Base-by-base conservation (phyloP, 805 yeast genomes). In the Zygosaccharomyces bisporus region DNA sequence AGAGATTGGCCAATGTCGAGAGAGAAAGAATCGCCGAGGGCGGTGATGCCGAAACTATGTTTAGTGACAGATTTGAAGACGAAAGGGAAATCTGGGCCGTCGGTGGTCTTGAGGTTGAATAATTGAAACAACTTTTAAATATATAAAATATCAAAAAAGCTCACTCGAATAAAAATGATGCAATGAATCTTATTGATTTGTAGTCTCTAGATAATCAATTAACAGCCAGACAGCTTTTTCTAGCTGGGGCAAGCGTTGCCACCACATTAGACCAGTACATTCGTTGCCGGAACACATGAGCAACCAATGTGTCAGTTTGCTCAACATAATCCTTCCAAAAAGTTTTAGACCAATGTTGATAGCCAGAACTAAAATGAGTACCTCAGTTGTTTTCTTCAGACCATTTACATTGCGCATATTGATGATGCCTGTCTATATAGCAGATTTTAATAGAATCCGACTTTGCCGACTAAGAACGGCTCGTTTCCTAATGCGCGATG, bases 1-100 rank as follows among this genome's bases (percentile, higher is more conserved):
- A 73, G 39, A 76, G 97, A 63, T 77, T 91, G 55, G 97, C 96
- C 0, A 72, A 71, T 18, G 89, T 87, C 37, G 96, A 89, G 60
- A 76, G 91, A 57, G 97, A 89, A 56, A 79, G 95, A 72, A 75
- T 88, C 21, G 83, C 77, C 16, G 93, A 88, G 10, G 96, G 96
- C 47, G 96, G 96, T 52, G 96, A 87, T 60, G 85, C 74, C 12
- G 95, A 87, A 57, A 76, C 91, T 0, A 79, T 87, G 76, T 85
- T 76, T 61, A 79, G 89, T 51, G 97, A 90, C 61, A 76, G 86
- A 57, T 77, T 76, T 56, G 97, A 89, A 67, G 96, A 90, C 63
- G 93, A 84, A 59, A 69, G 66, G 39, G 96, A 90, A 64, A 81
- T 89, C 20, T 88, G 95, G 96, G 81, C 91, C 4, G 82, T 86